Base-by-base conservation (phyloP, 257 asterid species). In the Orobanche coerulescens region DNA sequence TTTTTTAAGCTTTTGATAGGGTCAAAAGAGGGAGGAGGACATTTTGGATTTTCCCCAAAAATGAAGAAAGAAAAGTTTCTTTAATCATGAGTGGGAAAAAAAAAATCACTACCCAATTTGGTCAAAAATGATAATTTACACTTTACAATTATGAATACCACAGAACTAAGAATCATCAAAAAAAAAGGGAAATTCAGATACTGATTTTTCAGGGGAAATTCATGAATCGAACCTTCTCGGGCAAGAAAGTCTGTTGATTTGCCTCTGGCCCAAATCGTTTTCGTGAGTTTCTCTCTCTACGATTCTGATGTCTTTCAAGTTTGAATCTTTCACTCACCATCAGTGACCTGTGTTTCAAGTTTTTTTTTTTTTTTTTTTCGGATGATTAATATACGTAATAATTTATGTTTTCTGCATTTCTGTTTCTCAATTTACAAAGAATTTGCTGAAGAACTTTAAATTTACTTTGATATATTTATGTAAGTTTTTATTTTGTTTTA, bases 201-300 rank as follows among this genome's bases (percentile, higher is more conserved):
- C 49, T 49, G 58, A 56, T 13, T 67, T 16, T 58, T 58, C 61
- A 33, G 39, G 42, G 40, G 1, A 51, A 46, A 39, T 26, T 52
- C 77, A 63, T 36, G 69, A 62, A 57, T 53, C 72, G 19, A 39
- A 42, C 60, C 64, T 64, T 64, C 64, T 68, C 19, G 54, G n/a
- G 39, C 59, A 39, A 15, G 25, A 30, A 36, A 18, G 23, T 24
- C 62, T 15, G 7, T 40, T 37, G 16, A 34, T 44, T 57, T 67
- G 37, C 66, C 33, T 19, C 70, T 51, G 48, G 67, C 58, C 37
- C 5, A 14, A 34, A 19, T 39, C 60, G 52, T 58, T 64, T 50
- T 63, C 57, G 66, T 68, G 19, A 60, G 68, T 46, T 25, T 24
- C 31, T 33, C 15, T 36, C 42, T 65, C 30, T 19, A 7, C 10